Evolutionary conservation across 495 filamentous ascomycete genomes (phyloP).

Genomic region (Talaromyces thailandensis): DNA sequence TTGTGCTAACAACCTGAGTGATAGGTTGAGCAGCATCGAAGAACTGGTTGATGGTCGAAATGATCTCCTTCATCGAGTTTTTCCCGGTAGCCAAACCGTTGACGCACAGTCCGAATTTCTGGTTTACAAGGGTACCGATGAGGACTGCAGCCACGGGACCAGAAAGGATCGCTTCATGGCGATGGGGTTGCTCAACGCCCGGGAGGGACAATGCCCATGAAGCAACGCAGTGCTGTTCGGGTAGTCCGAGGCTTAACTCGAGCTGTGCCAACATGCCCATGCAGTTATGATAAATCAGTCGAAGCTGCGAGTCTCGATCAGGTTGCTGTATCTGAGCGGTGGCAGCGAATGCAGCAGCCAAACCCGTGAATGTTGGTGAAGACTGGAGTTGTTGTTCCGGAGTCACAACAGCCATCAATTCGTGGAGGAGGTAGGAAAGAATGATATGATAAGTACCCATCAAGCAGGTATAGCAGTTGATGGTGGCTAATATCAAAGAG

Average conservation of each 20-base stretch:
- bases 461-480: conserved; percentile 9
- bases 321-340: background rate
- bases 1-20: background rate
- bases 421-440: conserved; percentile 4
- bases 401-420: background rate
- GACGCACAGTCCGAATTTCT: conserved; percentile 3
- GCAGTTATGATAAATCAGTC: conserved; percentile 4
- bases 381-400: background rate
- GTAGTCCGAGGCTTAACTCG: conserved; percentile 1
- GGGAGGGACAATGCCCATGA: background rate
- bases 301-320: background rate
- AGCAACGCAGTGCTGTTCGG: conserved; percentile 4
- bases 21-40: background rate
- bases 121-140: conserved; percentile 1
- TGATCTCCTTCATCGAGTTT: conserved; percentile 1
- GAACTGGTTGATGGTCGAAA: conserved; percentile 1
- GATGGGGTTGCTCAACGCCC: background rate
- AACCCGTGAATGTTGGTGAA: conserved; percentile 1
- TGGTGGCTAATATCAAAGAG: conserved; percentile 4
- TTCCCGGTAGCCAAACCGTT: conserved; percentile 5
- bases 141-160: background rate
- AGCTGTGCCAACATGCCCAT: background rate
- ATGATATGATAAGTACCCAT: conserved; percentile 5
- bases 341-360: background rate
- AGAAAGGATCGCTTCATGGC: background rate